Evolutionary conservation across 1,139 yeast genomes (phyloP).

Genomic region (Yamadazyma kanchanaburiensis): DNA sequence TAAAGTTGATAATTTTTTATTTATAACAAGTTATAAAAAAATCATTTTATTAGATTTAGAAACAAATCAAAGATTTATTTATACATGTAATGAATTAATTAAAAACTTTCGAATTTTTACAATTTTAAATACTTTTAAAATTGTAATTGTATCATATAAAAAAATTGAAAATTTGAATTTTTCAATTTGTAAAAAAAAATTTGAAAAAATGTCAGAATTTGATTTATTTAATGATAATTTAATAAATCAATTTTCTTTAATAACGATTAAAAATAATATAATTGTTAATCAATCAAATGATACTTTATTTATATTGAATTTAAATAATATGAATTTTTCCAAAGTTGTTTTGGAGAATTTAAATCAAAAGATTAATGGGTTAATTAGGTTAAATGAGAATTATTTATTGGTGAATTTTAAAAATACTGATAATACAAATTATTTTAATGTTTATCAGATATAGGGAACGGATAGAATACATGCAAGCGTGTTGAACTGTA

Average conservation of each 20-base stretch:
- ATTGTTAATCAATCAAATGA: constrained; percentile 13
- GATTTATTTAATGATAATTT: constrained; percentile 13
- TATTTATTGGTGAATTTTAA: constrained; percentile 10
- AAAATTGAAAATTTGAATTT: constrained; percentile 8
- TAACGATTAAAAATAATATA: constrained; percentile 10
- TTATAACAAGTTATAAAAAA: constrained; percentile 14
- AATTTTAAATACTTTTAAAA: constrained; percentile 8
- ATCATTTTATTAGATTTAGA: constrained; percentile 10
- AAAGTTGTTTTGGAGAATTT: constrained; percentile 5
- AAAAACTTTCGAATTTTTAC: constrained; percentile 11
- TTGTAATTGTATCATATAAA: constrained; percentile 11
- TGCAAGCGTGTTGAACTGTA: too few species aligned
- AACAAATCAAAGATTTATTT: constrained; percentile 9
- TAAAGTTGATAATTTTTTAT: constrained; percentile 9
- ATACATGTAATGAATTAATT: constrained; percentile 9
- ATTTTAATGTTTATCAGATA: constrained; percentile 11
- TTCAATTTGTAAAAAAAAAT: constrained; percentile 4
- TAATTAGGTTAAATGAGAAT: constrained; percentile 11
- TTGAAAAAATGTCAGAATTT: constrained; percentile 6
- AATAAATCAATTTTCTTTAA: constrained; percentile 12
- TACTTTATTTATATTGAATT: constrained; percentile 10
- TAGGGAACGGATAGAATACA: too few species aligned
- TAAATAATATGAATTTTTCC: constrained; percentile 8
- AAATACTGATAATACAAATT: constrained; percentile 11
- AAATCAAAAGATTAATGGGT: constrained; percentile 13